Conservation (phyloP, 345 rosid genomes). For the Arabis hirsuta region DNA sequence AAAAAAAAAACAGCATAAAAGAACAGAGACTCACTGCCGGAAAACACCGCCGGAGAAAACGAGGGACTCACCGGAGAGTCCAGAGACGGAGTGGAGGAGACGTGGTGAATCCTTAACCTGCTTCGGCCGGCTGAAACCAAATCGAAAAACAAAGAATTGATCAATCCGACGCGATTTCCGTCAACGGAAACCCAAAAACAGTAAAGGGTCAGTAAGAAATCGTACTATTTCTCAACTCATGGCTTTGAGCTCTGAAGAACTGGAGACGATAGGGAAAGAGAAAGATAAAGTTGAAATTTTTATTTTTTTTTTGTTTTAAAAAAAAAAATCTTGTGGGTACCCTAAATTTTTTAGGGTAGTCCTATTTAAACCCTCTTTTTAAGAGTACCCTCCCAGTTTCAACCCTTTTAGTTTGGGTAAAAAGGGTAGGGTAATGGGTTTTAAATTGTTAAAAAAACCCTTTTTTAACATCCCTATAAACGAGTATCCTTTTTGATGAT, state of each 20-base stretch:
- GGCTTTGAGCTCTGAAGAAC: conserved; percentile 80
- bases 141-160: background rate
- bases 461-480: too few relatives aligned
- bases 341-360: too few relatives aligned
- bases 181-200: background rate
- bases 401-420: too few relatives aligned
- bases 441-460: too few relatives aligned
- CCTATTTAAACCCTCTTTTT: too few relatives aligned
- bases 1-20: background rate
- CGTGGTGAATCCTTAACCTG: background rate
- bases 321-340: background rate
- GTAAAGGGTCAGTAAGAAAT: too few relatives aligned
- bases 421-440: too few relatives aligned
- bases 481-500: conserved; percentile 6
- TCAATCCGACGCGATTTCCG: too few relatives aligned
- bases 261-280: conserved; percentile 44
- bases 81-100: conserved; percentile 2
- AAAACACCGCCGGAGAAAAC: background rate
- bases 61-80: conserved; percentile 33
- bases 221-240: too few relatives aligned
- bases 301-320: background rate
- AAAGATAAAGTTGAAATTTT: conserved; percentile 8
- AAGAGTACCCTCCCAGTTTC: too few relatives aligned
- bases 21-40: background rate
- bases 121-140: background rate